Evolutionary conservation across 2,329 filamentous ascomycete genomes (phyloP), one percentile per base, ranked within the genome.

Genomic region (Hirsutella rhossiliensis): DNA sequence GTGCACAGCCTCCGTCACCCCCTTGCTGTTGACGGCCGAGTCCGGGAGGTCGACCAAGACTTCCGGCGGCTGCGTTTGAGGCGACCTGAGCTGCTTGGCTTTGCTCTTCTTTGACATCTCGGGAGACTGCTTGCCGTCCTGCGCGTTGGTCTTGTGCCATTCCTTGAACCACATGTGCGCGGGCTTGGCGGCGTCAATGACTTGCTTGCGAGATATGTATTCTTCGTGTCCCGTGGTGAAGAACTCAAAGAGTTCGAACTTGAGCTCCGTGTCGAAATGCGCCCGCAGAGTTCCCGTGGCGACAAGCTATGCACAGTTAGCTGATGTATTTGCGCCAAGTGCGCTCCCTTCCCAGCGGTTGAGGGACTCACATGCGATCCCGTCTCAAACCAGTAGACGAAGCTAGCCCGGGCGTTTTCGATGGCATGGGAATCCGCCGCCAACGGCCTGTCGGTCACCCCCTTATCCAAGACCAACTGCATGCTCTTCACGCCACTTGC

Each of bases 311-410:
- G 29, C 30, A n/a, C 12, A 11, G 39, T 47, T 30, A 41, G 31
- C 18, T 53, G 67, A 45, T 68, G 8, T 34, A 57, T 40, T 43
- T 27, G 11, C 30, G 5, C 38, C 17, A n/a, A n/a, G n/a, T n/a
- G 30, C 17, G 7, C 17, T 37, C 8, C 18, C 11, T 15, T 19
- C 18, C 13, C 32, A 8, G 23, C 40, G 11, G 12, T 11, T 18
- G 7, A 27, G 23, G 12, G 40, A 71, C 78, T 63, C 71, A 90
- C 85, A 59, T 92, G 87, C 47, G 83, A 84, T 43, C 82, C 84
- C 49, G 84, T 87, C 42, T 84, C 78, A 56, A 90, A 96, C 77
- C 86, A 94, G 59, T 95, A 94, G 5, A 92, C 82, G 45, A 97
- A 78, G 55, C 80, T 92, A 23, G 87, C 80, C 54, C 80, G 84